Conservation (phyloP, 2,329 filamentous ascomycete genomes). For the Diaporthe citrichinensis region DNA sequence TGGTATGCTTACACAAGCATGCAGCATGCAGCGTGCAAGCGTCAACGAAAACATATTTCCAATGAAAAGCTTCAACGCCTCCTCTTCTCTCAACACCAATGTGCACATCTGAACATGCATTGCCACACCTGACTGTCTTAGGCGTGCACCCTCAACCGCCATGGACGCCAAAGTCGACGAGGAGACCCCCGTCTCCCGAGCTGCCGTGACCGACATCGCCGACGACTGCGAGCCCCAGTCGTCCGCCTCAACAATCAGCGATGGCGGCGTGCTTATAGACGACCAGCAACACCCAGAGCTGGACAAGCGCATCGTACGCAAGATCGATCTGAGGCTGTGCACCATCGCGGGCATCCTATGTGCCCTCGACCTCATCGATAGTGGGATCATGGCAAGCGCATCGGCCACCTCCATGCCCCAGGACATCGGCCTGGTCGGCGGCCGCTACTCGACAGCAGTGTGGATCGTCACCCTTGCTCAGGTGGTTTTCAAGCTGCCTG, state of each 20-base stretch:
- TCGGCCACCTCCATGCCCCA: conserved; percentile 77
- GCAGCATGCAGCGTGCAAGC: conserved; percentile 4
- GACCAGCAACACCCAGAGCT: conserved; percentile 46
- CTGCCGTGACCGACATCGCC: background rate
- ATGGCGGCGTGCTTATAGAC: conserved; percentile 43
- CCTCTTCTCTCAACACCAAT: background rate
- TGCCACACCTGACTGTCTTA: background rate
- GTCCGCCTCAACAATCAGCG: conserved; percentile 24
- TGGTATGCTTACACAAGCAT: conserved; percentile 23
- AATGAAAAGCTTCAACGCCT: background rate
- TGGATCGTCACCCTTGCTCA: conserved; percentile 80
- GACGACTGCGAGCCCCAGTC: background rate
- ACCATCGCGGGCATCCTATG: conserved; percentile 80
- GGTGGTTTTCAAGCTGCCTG: conserved; percentile 78
- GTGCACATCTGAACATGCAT: background rate
- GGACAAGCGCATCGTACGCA: conserved; percentile 67
- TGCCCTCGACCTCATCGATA: conserved; percentile 77
- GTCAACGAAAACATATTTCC: background rate
- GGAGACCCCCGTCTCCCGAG: background rate
- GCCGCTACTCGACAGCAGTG: conserved; percentile 78
- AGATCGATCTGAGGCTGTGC: conserved; percentile 77
- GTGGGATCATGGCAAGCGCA: conserved; percentile 76
- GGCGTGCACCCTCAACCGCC: background rate
- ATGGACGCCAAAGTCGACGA: conserved; percentile 24
- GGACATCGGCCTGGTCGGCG: conserved; percentile 74